phyloP scores from a whole-genome alignment of 1,284 basidiomycete species.

The Melampsora americana region DNA sequence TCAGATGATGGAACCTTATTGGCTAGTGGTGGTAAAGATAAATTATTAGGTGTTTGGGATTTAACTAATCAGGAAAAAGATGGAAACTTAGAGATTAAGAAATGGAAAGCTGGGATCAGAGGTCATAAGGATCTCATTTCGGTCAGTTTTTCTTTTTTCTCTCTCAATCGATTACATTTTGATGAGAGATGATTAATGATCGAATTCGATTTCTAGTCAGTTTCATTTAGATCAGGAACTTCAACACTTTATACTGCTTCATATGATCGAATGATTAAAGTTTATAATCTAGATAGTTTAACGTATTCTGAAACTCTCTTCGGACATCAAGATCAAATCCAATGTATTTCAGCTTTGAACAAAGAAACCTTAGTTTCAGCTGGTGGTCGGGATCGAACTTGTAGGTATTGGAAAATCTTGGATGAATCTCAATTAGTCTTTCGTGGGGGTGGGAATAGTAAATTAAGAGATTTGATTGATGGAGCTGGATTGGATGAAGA shows the following conservation, averaged over 20 bases:
- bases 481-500: slow-evolving; percentile 59
- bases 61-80: slow-evolving; percentile 3
- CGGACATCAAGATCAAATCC: slow-evolving; percentile 88
- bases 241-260: slow-evolving; percentile 82
- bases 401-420: slow-evolving; percentile 92
- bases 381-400: slow-evolving; percentile 84
- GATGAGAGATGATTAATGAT: not conserved
- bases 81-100: not conserved
- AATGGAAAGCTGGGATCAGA: slow-evolving; percentile 37
- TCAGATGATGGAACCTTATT: slow-evolving; percentile 80
- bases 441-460: slow-evolving; percentile 71
- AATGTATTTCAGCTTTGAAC: slow-evolving; percentile 72
- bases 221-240: slow-evolving; percentile 73
- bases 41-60: slow-evolving; percentile 72
- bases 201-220: slow-evolving; percentile 58
- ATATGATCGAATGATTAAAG: slow-evolving; percentile 84
- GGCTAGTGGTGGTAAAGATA: slow-evolving; percentile 81
- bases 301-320: slow-evolving; percentile 95
- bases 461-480: slow-evolving; percentile 73
- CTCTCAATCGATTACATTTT: slow-evolving; percentile 1
- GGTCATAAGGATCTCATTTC: slow-evolving; percentile 41
- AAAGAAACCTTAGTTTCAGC: slow-evolving; percentile 80
- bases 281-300: slow-evolving; percentile 80
- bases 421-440: slow-evolving; percentile 96
- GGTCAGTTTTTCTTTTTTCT: slow-evolving; percentile 5